Conservation (phyloP, 805 yeast species). For the Wickerhamiella vanderwaltii region DNA sequence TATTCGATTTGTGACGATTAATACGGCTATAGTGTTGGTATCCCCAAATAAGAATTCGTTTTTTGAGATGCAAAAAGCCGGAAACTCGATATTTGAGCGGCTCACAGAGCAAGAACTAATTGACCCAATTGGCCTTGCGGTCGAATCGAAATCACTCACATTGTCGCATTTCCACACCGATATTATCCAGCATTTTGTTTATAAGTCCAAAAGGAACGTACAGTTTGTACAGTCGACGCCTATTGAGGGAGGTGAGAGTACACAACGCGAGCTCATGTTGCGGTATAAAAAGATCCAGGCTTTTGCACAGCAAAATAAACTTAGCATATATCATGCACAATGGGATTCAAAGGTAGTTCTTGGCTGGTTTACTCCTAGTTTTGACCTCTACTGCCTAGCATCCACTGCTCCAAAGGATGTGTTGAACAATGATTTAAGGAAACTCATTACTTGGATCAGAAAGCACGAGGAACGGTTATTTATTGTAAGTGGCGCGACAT, state of each 20-base stretch:
- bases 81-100: conserved; percentile 38
- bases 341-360: conserved; percentile 24
- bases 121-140: conserved; percentile 30
- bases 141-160: conserved; percentile 28
- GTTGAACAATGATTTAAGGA: conserved; percentile 48
- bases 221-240: conserved; percentile 43
- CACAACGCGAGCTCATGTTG: conserved; percentile 20
- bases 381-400: conserved; percentile 51
- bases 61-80: conserved; percentile 54
- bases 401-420: conserved; percentile 47
- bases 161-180: conserved; percentile 35
- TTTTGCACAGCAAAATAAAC: conserved; percentile 23
- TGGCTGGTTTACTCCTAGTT: conserved; percentile 46
- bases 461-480: conserved; percentile 59
- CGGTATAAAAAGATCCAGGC: conserved; percentile 31
- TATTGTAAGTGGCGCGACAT: conserved; percentile 60
- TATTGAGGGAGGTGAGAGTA: conserved; percentile 17
- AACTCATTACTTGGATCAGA: conserved; percentile 64
- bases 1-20: conserved; percentile 44
- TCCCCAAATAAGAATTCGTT: conserved; percentile 70
- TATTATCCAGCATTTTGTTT: conserved; percentile 64
- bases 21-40: conserved; percentile 36
- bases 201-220: conserved; percentile 54
- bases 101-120: conserved; percentile 31
- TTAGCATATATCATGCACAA: conserved; percentile 22